A percentile compares a stretch with the other conserved stretches of the same genome.
Evolutionary conservation across 1,139 yeast species (phyloP).

Genomic region (Yamadazyma spencermartinsiae): DNA sequence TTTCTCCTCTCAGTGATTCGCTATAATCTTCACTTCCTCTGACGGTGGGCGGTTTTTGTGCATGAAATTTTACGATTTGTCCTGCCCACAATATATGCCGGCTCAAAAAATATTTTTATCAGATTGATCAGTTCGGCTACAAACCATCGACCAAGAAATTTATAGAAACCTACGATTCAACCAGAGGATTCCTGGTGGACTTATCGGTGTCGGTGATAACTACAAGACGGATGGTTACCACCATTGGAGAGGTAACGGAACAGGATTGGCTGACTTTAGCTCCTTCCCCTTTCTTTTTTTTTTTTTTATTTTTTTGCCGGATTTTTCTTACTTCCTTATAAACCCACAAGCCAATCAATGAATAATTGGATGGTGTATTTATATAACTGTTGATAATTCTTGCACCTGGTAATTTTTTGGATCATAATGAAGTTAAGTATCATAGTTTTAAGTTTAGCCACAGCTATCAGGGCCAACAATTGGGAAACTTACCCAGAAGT

Average conservation of each 20-base stretch:
- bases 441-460: constrained; percentile 5
- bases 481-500: constrained; percentile 48
- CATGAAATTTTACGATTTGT: too few relatives aligned
- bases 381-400: neutral
- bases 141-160: neutral
- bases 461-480: constrained; percentile 13
- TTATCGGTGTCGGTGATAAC: neutral
- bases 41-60: too few relatives aligned
- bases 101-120: constrained; percentile 1
- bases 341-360: too few relatives aligned
- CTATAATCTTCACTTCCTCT: too few relatives aligned
- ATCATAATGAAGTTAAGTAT: constrained; percentile 3
- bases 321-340: neutral
- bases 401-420: neutral
- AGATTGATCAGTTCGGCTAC: constrained; percentile 1
- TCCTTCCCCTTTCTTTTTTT: neutral
- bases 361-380: too few relatives aligned
- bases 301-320: neutral
- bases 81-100: too few relatives aligned
- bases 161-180: neutral
- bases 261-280: too few relatives aligned
- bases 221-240: too few relatives aligned
- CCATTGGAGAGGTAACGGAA: too few relatives aligned
- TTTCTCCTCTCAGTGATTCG: too few relatives aligned
- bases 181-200: too few relatives aligned